These are phyloP conservation scores for Colletotrichum simmondsii DNA, from an alignment of 2,329 filamentous ascomycete species.

Conservation along the genomic window DNA sequence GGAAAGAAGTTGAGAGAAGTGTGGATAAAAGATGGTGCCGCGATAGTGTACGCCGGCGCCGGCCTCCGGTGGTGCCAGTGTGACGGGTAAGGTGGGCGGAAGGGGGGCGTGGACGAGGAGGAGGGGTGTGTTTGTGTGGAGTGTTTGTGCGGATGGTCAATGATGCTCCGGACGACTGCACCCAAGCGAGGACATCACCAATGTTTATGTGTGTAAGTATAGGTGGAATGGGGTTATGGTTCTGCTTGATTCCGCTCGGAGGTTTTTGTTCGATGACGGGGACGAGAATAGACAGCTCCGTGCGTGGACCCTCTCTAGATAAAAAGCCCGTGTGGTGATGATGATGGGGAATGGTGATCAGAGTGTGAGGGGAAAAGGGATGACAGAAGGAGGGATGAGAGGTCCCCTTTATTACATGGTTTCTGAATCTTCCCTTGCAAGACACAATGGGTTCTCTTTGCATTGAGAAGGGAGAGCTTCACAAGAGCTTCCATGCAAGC, in stretches of 20 bases:
- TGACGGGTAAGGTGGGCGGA: slow-evolving; percentile 5
- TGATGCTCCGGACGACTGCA: slow-evolving; percentile 20
- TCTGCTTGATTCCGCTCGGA: neutral
- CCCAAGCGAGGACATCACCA: slow-evolving; percentile 4
- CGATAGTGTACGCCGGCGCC: slow-evolving; percentile 18
- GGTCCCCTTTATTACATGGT: slow-evolving; percentile 13
- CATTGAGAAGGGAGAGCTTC: neutral
- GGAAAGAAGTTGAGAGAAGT: neutral
- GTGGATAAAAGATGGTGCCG: slow-evolving; percentile 4
- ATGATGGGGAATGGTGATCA: neutral
- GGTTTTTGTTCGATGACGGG: neutral
- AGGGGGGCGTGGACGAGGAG: neutral
- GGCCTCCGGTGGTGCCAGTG: slow-evolving; percentile 15
- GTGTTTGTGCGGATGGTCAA: neutral
- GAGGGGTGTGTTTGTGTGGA: neutral
- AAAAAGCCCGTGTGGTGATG: slow-evolving; percentile 4
- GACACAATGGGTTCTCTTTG: neutral
- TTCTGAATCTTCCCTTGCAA: neutral
- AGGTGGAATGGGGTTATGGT: neutral
- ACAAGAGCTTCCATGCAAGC: neutral
- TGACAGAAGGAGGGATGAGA: slow-evolving; percentile 1
- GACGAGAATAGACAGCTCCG: neutral
- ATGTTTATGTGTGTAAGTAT: neutral
- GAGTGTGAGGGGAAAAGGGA: neutral
- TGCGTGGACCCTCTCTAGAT: neutral